Evolutionary conservation across 805 yeast genomes (phyloP).

Genomic region (Candida tammaniensis): DNA sequence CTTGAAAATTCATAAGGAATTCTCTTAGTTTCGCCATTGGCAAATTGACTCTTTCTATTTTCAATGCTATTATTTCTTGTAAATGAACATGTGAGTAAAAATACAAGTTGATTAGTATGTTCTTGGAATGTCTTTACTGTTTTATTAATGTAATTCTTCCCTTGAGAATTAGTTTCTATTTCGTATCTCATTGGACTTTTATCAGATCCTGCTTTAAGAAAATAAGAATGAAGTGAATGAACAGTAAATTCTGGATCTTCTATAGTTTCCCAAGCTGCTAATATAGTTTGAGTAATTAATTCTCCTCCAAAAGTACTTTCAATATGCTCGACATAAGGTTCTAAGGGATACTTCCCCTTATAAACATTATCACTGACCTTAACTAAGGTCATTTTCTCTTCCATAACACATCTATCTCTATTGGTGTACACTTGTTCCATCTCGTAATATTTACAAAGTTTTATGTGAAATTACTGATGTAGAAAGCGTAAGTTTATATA

Average conservation of each 20-base stretch:
- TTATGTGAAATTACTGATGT: no score
- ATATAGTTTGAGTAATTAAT: conserved; percentile 30
- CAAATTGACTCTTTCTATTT: conserved; percentile 13
- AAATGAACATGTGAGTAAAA: conserved; percentile 31
- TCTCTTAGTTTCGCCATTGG: conserved; percentile 18
- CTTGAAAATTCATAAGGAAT: conserved; percentile 30
- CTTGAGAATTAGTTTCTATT: conserved; percentile 29
- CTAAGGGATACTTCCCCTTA: conserved; percentile 19
- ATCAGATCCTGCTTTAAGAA: conserved; percentile 33
- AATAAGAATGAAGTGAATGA: conserved; percentile 39
- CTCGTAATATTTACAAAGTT: no score
- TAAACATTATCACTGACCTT: conserved; percentile 9
- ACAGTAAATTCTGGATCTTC: conserved; percentile 23
- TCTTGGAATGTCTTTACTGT: conserved; percentile 28
- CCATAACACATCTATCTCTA: conserved; percentile 13
- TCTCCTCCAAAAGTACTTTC: conserved; percentile 44
- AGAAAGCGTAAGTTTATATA: no score
- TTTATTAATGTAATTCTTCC: conserved; percentile 33
- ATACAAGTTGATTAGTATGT: conserved; percentile 22
- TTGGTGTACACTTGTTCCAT: conserved; percentile 14
- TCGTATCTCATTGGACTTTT: conserved; percentile 26
- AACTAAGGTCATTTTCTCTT: conserved; percentile 16
- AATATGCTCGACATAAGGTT: conserved; percentile 18
- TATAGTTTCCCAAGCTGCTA: conserved; percentile 34
- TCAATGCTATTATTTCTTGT: conserved; percentile 25